A percentile compares a stretch with the other conserved stretches of the same genome.
Evolutionary conservation across 805 yeast species (phyloP).

Genomic region (Candida bentonensis): DNA sequence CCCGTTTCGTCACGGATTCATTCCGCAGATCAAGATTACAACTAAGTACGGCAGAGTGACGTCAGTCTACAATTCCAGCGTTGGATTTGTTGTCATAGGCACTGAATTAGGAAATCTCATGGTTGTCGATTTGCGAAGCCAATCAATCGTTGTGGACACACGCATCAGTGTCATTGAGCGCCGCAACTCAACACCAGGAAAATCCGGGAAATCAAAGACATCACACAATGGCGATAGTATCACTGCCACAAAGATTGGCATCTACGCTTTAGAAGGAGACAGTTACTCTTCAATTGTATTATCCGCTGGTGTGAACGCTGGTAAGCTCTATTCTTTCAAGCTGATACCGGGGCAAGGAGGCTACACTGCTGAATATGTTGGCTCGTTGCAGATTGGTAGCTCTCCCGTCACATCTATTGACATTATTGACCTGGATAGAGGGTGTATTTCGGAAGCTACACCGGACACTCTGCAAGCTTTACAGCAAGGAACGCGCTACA

Average conservation of each 20-base stretch:
- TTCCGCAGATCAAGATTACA: slow-evolving; percentile 16
- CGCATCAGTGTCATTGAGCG: slow-evolving; percentile 18
- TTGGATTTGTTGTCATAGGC: slow-evolving; percentile 77
- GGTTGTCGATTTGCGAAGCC: slow-evolving; percentile 64
- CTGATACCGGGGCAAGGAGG: slow-evolving; percentile 54
- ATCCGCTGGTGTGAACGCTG: slow-evolving; percentile 63
- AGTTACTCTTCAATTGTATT: slow-evolving; percentile 58
- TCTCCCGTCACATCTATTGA: slow-evolving; percentile 40
- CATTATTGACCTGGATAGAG: slow-evolving; percentile 44
- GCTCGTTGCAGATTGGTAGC: slow-evolving; percentile 33
- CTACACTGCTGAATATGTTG: slow-evolving; percentile 41
- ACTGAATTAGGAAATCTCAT: slow-evolving; percentile 62
- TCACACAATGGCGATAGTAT: slow-evolving; percentile 18
- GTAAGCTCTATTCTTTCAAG: slow-evolving; percentile 53
- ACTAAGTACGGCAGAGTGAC: slow-evolving; percentile 36
- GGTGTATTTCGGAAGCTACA: slow-evolving; percentile 52
- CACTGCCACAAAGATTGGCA: slow-evolving; percentile 59
- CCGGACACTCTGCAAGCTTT: slow-evolving; percentile 42
- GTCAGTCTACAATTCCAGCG: slow-evolving; percentile 49
- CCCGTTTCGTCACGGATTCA: slow-evolving; percentile 16
- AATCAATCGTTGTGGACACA: slow-evolving; percentile 44
- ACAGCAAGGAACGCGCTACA: slow-evolving; percentile 44
- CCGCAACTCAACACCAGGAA: slow-evolving; percentile 7
- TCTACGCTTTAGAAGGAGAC: slow-evolving; percentile 53
- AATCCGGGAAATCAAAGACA: background rate